These are phyloP conservation scores for Geranomyces michiganensis DNA, from an alignment of 192 early-diverging fungal species.

Conservation along the genomic window DNA sequence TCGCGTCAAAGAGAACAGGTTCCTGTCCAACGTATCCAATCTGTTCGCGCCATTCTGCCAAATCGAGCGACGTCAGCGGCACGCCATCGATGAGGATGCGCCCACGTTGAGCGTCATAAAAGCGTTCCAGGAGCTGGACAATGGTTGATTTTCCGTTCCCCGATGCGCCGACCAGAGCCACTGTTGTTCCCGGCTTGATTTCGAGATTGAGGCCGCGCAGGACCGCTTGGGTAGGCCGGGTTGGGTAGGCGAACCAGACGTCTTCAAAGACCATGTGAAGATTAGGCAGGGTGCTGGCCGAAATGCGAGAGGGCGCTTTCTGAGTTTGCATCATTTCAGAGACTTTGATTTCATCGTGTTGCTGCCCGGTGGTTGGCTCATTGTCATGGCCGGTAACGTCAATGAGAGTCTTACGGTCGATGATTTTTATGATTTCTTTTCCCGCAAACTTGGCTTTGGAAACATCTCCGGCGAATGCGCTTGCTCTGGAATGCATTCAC, in stretches of 20 bases:
- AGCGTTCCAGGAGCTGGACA: constrained; percentile 62
- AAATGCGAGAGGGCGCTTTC: neutral
- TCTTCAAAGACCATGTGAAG: constrained; percentile 45
- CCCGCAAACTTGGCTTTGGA: constrained; percentile 45
- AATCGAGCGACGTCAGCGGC: constrained; percentile 65
- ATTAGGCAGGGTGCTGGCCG: constrained; percentile 15
- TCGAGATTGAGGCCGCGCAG: constrained; percentile 32
- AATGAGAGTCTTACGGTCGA: constrained; percentile 48
- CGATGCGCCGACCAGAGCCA: constrained; percentile 81
- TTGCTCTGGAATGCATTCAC: constrained; percentile 17
- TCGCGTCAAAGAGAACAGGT: constrained; percentile 73
- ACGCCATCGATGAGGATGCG: constrained; percentile 74
- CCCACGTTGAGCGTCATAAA: constrained; percentile 45
- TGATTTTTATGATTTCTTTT: constrained; percentile 39
- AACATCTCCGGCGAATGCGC: constrained; percentile 33
- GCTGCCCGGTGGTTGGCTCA: no score
- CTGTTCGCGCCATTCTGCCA: constrained; percentile 61
- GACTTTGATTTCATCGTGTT: no score
- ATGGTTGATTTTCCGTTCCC: constrained; percentile 74
- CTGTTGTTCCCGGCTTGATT: constrained; percentile 65
- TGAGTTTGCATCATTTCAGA: no score
- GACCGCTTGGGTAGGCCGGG: constrained; percentile 54
- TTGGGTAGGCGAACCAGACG: constrained; percentile 53
- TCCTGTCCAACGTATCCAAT: constrained; percentile 89
- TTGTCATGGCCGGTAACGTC: constrained; percentile 32